These are phyloP conservation scores for Aquanectria penicillioides DNA, from an alignment of 2,329 filamentous ascomycete genomes.

Conservation along the genomic window DNA sequence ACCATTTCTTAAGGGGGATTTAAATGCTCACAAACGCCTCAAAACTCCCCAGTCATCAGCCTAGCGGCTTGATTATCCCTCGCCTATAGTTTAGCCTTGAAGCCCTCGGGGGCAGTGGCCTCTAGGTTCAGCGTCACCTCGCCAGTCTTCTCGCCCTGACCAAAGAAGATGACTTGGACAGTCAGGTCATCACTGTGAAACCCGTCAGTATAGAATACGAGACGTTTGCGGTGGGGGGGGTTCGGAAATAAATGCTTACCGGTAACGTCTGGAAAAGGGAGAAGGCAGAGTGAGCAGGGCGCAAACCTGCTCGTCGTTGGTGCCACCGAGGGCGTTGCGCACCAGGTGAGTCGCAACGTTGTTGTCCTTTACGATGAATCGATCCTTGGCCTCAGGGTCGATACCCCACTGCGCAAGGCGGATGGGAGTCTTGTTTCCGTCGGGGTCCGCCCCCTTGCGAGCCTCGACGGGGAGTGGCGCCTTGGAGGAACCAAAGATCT, in stretches of 20 bases:
- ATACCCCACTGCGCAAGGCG: conserved; percentile 93
- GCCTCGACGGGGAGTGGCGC: conserved; percentile 81
- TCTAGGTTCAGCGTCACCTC: conserved; percentile 87
- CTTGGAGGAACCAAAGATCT: conserved; percentile 63
- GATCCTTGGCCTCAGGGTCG: conserved; percentile 74
- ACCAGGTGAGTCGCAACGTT: conserved; percentile 97
- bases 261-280: conserved; percentile 90
- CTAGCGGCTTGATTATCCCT: not conserved
- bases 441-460: conserved; percentile 55
- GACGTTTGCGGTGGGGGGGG: not conserved
- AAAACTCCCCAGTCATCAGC: conserved; percentile 21
- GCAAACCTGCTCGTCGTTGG: conserved; percentile 92
- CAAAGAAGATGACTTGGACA: conserved; percentile 98
- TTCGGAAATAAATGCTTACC: conserved; percentile 59
- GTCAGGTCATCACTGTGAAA: conserved; percentile 86
- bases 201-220: conserved; percentile 16
- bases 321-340: conserved; percentile 92
- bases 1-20: not conserved
- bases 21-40: conserved; percentile 34
- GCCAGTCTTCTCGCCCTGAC: conserved; percentile 79
- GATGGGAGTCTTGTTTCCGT: conserved; percentile 87
- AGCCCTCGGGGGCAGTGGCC: conserved; percentile 71
- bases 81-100: conserved; percentile 53
- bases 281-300: conserved; percentile 90
- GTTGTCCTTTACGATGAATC: conserved; percentile 95